Base-by-base conservation (phyloP, 257 asterid species). In the Ocimum tenuiflorum region DNA sequence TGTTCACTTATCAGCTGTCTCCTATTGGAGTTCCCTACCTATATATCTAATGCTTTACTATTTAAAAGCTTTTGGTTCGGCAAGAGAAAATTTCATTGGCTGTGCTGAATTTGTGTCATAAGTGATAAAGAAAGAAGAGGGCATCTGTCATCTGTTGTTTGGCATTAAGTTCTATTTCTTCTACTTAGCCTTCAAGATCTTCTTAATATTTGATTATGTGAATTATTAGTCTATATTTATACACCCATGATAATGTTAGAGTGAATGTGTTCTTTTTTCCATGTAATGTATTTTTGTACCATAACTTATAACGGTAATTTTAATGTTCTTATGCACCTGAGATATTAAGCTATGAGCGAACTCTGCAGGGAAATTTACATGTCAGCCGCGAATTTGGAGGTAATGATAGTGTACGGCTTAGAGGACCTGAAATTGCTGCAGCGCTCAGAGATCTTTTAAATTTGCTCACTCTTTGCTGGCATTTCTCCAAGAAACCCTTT, bases 401-500 rank as follows among this genome's bases (percentile, higher is more conserved):
- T 36, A 80, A 84, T 78, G 95, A 86, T 59, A 84, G 97, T 73
- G 22, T 67, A 70, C 91, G 67, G 80, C 95, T 94, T 63, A 75
- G 75, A 78, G 99, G 95, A 68, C 77, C 89, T 45, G 91, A 90
- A 76, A 85, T 88, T 70, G 83, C 83, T 38, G 82, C 79, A 0
- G 97, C 90, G 78, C 97, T 94, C 59, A 80, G 69, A 74, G 74
- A 80, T 81, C 95, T 90, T n/a, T 74, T 94, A 61, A 78, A 85
- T 72, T 68, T 94, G 79, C 82, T 94, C 61, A 90, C 95, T 17
- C 86, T 88, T 38, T 90, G 99, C 65, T 94, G 96, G 96, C 99
- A 90, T 80, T 94, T 94, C 81, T 94, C 97, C 24, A 94, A 94
- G 76, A 94, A 88, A 57, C 87, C 97, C 3, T 94, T 94, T 68